phyloP scores from a whole-genome alignment of 2,329 filamentous ascomycete genomes.

The Aureobasidium sp. region DNA sequence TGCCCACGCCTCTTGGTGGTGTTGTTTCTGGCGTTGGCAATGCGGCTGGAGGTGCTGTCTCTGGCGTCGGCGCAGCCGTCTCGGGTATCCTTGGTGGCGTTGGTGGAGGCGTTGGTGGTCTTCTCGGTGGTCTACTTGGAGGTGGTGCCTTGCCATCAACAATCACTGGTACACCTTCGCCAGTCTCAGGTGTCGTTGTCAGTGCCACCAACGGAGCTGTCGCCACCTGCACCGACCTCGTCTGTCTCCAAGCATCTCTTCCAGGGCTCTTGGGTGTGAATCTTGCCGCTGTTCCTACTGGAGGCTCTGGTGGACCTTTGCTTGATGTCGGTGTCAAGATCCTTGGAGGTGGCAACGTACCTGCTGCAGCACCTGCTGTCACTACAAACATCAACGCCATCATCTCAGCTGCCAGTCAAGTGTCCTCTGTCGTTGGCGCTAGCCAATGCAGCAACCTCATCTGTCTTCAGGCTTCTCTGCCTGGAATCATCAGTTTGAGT shows the following conservation, averaged over 20 bases:
- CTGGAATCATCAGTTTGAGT: slow-evolving; percentile 12
- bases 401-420: slow-evolving; percentile 9
- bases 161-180: background rate
- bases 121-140: slow-evolving; percentile 7
- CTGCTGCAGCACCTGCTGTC: slow-evolving; percentile 6
- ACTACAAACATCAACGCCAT: slow-evolving; percentile 6
- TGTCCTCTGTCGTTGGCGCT: background rate
- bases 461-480: slow-evolving; percentile 12
- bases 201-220: slow-evolving; percentile 10
- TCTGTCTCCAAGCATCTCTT: slow-evolving; percentile 11
- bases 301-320: background rate
- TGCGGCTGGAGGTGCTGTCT: background rate
- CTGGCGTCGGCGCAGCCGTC: background rate
- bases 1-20: slow-evolving; percentile 2
- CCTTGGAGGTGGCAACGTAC: slow-evolving; percentile 11
- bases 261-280: slow-evolving; percentile 7
- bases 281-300: background rate
- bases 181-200: slow-evolving; percentile 12
- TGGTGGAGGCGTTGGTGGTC: background rate
- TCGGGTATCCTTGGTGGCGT: background rate
- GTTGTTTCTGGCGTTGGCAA: slow-evolving; percentile 3
- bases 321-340: slow-evolving; percentile 11
- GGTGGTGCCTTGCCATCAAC: slow-evolving; percentile 10
- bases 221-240: slow-evolving; percentile 10
- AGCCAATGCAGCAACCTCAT: slow-evolving; percentile 6